Base-by-base conservation (phyloP, 371 early-diverging fungal genomes). In the Entomophthora muscae region DNA sequence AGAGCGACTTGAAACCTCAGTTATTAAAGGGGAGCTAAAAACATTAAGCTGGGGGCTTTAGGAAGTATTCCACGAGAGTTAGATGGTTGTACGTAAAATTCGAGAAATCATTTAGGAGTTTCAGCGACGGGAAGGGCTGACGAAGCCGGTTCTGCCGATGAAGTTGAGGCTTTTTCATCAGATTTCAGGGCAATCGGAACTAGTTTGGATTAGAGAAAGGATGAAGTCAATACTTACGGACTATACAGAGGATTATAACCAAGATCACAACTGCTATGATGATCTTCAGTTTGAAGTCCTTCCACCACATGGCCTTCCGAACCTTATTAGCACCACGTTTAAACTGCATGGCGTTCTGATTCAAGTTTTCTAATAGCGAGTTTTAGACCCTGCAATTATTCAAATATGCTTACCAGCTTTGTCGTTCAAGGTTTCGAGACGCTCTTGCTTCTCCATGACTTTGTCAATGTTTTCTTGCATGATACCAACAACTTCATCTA, bases 391-490 rank as follows among this genome's bases (percentile, higher is more conserved):
- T n/a, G n/a, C n/a, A n/a, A n/a, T n/a, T n/a, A n/a, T n/a, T n/a
- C n/a, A n/a, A n/a, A n/a, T n/a, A n/a, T 21, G 61, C 74, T 71
- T 73, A 85, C 84, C 80, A 57, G 88, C 88, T 72, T 93, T 93
- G 68, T 80, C 78, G 55, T 86, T 79, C 52, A 96, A 80, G 26
- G 80, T 75, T 68, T 90, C 90, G 52, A 96, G 73, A 61, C 84
- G 78, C 72, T 93, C 95, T 61, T 93, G 93, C 65, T 95, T 83
- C 66, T 89, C 85, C 78, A 87, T 85, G 30, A 89, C 90, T 68
- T 86, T 86, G 67, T 90, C 80, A 72, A 96, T 89, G 73, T 96
- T 96, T 63, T 94, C 87, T 69, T 92, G 88, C 95, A 96, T 95
- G 68, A 96, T 91, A 63, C 86, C 86, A 27, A 91, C 91, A 51